A percentile compares a stretch with the other conserved stretches of the same genome.
Conservation (phyloP, 306 rosid species). For the Corylus heterophylla region DNA sequence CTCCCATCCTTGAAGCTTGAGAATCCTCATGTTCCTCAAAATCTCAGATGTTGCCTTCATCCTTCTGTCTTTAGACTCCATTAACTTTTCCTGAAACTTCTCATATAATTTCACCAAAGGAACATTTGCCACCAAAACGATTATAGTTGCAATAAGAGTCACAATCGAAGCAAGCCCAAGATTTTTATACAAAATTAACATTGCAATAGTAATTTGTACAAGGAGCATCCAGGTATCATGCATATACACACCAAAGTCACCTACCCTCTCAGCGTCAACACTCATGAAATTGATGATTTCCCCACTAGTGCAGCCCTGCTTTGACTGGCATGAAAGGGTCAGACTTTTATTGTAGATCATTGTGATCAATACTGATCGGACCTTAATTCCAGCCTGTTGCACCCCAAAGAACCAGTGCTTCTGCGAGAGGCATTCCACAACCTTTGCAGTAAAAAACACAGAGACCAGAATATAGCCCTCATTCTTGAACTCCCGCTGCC, state of each 20-base stretch:
- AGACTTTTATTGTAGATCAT: conserved; percentile 66
- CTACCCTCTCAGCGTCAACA: conserved; percentile 79
- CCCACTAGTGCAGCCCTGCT: conserved; percentile 60
- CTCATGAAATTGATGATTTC: conserved; percentile 83
- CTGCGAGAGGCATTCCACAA: conserved; percentile 60
- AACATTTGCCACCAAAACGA: conserved; percentile 65
- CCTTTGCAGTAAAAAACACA: conserved; percentile 61
- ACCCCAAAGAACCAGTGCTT: conserved; percentile 67
- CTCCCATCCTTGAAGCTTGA: conserved; percentile 91
- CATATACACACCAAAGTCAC: conserved; percentile 66
- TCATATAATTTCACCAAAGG: conserved; percentile 70
- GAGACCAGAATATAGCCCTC: conserved; percentile 64
- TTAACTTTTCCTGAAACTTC: conserved; percentile 69
- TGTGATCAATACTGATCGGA: conserved; percentile 59
- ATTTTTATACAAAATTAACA: conserved; percentile 63
- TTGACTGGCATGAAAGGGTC: conserved; percentile 63
- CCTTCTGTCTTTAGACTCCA: conserved; percentile 80
- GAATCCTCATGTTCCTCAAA: conserved; percentile 80
- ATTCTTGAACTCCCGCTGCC: conserved; percentile 42
- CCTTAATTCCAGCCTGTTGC: conserved; percentile 61
- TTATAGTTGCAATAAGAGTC: conserved; percentile 61
- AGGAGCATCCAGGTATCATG: conserved; percentile 69
- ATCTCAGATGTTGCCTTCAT: conserved; percentile 84
- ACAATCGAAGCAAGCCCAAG: conserved; percentile 79
- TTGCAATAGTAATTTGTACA: conserved; percentile 67